phyloP scores from a whole-genome alignment of 495 filamentous ascomycete species.

The Aspergillus campestris region DNA sequence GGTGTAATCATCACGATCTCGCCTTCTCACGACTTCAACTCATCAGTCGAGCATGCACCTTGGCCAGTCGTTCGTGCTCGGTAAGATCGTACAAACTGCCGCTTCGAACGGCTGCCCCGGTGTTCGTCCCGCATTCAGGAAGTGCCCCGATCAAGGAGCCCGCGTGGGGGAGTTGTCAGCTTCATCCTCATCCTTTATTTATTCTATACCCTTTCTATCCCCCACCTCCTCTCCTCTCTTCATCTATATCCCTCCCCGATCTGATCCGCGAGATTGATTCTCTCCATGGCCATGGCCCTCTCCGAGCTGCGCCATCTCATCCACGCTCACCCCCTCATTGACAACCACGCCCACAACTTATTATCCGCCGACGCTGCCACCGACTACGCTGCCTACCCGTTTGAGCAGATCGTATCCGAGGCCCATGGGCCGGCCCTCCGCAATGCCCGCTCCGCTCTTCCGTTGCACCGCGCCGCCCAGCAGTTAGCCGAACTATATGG shows the following conservation, averaged over 20 bases:
- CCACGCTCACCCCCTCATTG: slow-evolving; percentile 66
- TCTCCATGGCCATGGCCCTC: slow-evolving; percentile 20
- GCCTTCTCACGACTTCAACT: not conserved
- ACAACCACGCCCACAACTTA: slow-evolving; percentile 82
- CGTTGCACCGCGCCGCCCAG: slow-evolving; percentile 60
- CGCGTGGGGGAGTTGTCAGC: no score
- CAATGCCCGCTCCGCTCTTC: slow-evolving; percentile 50
- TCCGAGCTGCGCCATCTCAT: slow-evolving; percentile 42
- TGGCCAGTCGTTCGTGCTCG: no score
- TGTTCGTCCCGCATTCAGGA: no score
- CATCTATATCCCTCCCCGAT: not conserved
- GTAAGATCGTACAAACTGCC: no score
- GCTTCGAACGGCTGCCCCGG: no score
- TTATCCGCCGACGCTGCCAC: slow-evolving; percentile 33
- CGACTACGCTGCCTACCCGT: slow-evolving; percentile 32
- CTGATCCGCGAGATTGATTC: not conserved
- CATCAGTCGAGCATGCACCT: not conserved
- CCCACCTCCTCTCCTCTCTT: not conserved
- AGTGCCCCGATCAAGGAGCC: no score
- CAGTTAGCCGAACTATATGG: slow-evolving; percentile 58
- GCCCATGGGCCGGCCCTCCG: slow-evolving; percentile 59
- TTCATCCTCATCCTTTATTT: no score
- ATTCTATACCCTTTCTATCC: no score
- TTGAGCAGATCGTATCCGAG: slow-evolving; percentile 62
- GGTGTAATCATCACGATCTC: not conserved